Percentiles rank a stretch among this genome's conserved stretches.
phyloP scores from a whole-genome alignment of 768 basidiomycete species.

The Lepiota brunneoincarnata region DNA sequence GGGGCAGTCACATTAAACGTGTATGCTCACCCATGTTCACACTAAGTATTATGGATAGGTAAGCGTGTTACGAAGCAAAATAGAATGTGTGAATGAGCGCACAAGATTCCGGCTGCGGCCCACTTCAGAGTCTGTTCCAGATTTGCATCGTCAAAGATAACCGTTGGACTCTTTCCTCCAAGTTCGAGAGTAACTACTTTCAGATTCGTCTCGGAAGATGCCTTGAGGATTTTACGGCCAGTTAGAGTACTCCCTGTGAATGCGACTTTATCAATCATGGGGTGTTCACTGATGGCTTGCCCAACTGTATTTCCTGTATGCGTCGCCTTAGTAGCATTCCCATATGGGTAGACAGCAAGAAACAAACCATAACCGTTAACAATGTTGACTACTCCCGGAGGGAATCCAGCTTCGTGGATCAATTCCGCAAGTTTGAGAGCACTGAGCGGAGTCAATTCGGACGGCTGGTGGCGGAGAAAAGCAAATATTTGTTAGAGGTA shows the following conservation, averaged over 20 bases:
- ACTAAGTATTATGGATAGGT: too few species aligned
- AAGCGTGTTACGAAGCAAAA: too few species aligned
- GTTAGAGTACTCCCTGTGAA: slow-evolving; percentile 78
- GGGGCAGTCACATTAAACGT: slow-evolving; percentile 37
- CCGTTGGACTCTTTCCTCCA: slow-evolving; percentile 62
- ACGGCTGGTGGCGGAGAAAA: slow-evolving; percentile 35
- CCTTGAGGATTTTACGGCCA: slow-evolving; percentile 70
- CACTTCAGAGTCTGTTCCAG: slow-evolving; percentile 64
- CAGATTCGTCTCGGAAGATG: slow-evolving; percentile 69
- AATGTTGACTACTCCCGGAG: slow-evolving; percentile 75
- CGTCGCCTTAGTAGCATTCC: background rate
- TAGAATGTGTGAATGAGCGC: slow-evolving; percentile 20
- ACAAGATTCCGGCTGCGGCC: slow-evolving; percentile 69
- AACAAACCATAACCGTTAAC: slow-evolving; percentile 58
- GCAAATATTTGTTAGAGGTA: too few species aligned
- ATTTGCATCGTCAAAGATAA: slow-evolving; percentile 66
- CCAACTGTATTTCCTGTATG: slow-evolving; percentile 49
- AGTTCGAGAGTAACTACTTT: slow-evolving; percentile 76
- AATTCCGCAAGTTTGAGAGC: slow-evolving; percentile 52
- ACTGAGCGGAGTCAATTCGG: slow-evolving; percentile 70
- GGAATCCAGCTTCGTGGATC: slow-evolving; percentile 69
- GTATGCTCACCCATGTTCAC: too few species aligned
- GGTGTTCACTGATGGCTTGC: slow-evolving; percentile 63
- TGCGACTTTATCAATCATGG: slow-evolving; percentile 65
- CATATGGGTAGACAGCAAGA: background rate